phyloP scores from a whole-genome alignment of 768 basidiomycete genomes.

The Mycena vulgaris region DNA sequence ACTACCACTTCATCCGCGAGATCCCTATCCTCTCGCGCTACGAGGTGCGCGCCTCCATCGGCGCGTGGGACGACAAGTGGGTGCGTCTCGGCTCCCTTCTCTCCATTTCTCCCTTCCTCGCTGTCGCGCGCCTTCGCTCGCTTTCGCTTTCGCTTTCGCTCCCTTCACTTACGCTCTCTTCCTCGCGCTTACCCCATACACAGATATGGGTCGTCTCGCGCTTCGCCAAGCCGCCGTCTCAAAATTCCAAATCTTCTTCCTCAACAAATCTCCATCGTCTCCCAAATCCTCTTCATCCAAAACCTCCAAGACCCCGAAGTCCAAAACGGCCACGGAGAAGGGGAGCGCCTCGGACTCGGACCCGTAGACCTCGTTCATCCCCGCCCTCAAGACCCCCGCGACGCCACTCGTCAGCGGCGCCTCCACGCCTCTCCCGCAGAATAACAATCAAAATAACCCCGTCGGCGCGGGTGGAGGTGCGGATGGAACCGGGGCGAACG shows the following conservation, averaged over 20 bases:
- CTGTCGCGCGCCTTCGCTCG: no score
- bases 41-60: constrained; percentile 62
- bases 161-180: no score
- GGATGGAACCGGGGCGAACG: no score
- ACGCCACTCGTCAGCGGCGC: constrained; percentile 19
- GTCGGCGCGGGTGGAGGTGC: no score
- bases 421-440: not conserved
- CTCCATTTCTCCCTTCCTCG: no score
- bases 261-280: no score
- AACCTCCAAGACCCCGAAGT: constrained; percentile 30
- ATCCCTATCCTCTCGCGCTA: constrained; percentile 63
- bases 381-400: constrained; percentile 25
- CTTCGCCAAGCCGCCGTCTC: constrained; percentile 69
- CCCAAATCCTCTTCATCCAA: constrained; percentile 28
- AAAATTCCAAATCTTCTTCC: constrained; percentile 40
- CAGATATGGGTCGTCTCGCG: constrained; percentile 77
- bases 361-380: not conserved
- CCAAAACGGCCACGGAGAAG: not conserved
- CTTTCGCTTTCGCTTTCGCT: no score
- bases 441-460: no score
- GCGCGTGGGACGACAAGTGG: constrained; percentile 72
- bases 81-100: constrained; percentile 46
- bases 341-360: no score
- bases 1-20: constrained; percentile 64
- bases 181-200: no score